Conservation (phyloP, 257 asterid species). For the Cynanchum wilfordii region DNA sequence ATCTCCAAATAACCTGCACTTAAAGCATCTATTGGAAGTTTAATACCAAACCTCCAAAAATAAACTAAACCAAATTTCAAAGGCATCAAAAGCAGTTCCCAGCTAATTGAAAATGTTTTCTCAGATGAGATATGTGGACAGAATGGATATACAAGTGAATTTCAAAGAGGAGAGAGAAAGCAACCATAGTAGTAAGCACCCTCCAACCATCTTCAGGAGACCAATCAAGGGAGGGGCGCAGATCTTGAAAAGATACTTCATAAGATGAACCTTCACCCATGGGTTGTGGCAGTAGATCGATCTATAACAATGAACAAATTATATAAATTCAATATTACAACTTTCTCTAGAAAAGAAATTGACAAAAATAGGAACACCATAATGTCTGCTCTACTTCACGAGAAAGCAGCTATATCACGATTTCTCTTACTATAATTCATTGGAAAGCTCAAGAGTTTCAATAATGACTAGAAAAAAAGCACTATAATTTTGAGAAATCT, state of each 20-base stretch:
- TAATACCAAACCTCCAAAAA: background rate
- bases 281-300: constrained; percentile 55
- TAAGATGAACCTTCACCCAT: constrained; percentile 63
- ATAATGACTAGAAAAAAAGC: background rate
- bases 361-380: background rate
- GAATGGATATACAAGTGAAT: background rate
- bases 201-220: constrained; percentile 65
- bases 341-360: background rate
- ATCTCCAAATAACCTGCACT: background rate
- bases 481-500: background rate
- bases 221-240: constrained; percentile 90
- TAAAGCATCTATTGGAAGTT: background rate
- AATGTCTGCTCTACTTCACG: background rate
- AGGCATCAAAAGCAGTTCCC: background rate
- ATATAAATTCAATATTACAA: background rate
- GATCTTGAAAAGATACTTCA: constrained; percentile 40
- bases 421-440: background rate
- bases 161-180: constrained; percentile 15
- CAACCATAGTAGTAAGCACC: constrained; percentile 49
- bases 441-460: background rate
- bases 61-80: background rate
- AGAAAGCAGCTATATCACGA: background rate
- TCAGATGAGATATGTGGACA: background rate
- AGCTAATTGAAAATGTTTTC: background rate
- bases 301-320: constrained; percentile 31